phyloP scores from a whole-genome alignment of 73 alveolate species.

The Paraurostyla sp. region DNA sequence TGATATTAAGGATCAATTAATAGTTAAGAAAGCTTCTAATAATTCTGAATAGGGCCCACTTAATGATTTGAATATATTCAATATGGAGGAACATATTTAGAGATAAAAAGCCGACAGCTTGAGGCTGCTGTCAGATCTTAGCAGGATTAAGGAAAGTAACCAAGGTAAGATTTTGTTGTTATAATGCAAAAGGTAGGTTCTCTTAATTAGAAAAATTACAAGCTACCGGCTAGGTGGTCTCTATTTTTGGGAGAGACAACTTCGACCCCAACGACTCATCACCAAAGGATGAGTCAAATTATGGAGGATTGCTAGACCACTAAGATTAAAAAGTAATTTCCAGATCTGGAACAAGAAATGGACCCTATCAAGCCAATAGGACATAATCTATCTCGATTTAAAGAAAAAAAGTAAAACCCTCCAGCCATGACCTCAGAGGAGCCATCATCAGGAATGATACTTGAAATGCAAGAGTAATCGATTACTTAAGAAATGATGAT shows the following conservation, averaged over 20 bases:
- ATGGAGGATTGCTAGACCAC: too few relatives aligned
- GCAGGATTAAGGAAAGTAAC: not conserved
- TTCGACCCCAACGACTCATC: too few relatives aligned
- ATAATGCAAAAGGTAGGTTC: slow-evolving; percentile 5
- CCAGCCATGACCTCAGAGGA: too few relatives aligned
- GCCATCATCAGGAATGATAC: too few relatives aligned
- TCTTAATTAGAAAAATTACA: not conserved
- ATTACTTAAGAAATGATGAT: not conserved
- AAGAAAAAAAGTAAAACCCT: too few relatives aligned
- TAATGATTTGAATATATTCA: not conserved
- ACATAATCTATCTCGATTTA: too few relatives aligned
- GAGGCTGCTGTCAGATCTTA: not conserved
- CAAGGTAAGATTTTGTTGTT: not conserved
- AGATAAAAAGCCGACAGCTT: slow-evolving; percentile 6
- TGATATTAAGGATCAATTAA: too few relatives aligned
- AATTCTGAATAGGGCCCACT: not conserved
- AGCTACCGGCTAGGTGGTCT: not conserved
- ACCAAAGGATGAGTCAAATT: too few relatives aligned
- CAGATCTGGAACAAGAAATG: too few relatives aligned
- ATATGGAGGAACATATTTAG: not conserved
- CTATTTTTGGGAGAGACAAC: not conserved
- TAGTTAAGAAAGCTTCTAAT: too few relatives aligned
- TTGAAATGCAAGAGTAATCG: not conserved
- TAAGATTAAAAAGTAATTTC: too few relatives aligned
- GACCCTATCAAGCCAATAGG: too few relatives aligned